These are phyloP conservation scores for Trametes villosa DNA, from an alignment of 768 basidiomycete species.

Conservation along the genomic window DNA sequence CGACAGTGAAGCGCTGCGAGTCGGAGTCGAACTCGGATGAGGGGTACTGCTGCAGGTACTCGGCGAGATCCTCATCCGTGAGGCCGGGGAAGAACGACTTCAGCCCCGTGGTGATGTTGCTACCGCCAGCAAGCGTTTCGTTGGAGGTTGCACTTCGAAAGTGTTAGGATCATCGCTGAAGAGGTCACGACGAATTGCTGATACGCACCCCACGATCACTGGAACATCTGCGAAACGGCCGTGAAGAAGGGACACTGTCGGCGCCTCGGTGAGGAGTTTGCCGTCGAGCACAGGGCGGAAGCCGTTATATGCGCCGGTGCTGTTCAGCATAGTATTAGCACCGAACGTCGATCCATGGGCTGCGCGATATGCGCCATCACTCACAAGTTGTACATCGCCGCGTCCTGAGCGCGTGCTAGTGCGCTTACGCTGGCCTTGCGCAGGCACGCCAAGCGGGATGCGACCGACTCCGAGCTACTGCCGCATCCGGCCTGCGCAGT, in stretches of 20 bases:
- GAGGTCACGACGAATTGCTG: background rate
- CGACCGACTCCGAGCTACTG: constrained; percentile 32
- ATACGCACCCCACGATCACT: constrained; percentile 60
- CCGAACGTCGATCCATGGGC: constrained; percentile 20
- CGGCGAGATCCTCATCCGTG: constrained; percentile 42
- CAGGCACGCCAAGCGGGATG: constrained; percentile 49
- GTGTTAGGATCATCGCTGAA: background rate
- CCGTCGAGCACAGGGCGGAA: constrained; percentile 64
- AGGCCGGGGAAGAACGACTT: constrained; percentile 50
- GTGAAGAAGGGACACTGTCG: constrained; percentile 48
- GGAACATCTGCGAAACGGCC: constrained; percentile 56
- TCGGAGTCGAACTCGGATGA: constrained; percentile 47
- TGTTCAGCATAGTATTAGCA: constrained; percentile 20
- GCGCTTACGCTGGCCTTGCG: constrained; percentile 54
- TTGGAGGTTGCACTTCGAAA: constrained; percentile 55
- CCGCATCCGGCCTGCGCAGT: constrained; percentile 55
- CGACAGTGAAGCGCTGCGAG: constrained; percentile 46
- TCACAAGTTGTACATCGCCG: constrained; percentile 46
- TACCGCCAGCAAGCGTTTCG: constrained; percentile 54
- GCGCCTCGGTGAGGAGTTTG: constrained; percentile 52
- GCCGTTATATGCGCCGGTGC: constrained; percentile 46
- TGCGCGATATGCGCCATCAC: constrained; percentile 1
- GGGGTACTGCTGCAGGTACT: constrained; percentile 48
- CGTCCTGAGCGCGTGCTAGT: constrained; percentile 59
- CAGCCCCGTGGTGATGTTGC: constrained; percentile 43